These are phyloP conservation scores for Albatrellus ellisii DNA, from an alignment of 768 basidiomycete genomes.

Conservation along the genomic window DNA sequence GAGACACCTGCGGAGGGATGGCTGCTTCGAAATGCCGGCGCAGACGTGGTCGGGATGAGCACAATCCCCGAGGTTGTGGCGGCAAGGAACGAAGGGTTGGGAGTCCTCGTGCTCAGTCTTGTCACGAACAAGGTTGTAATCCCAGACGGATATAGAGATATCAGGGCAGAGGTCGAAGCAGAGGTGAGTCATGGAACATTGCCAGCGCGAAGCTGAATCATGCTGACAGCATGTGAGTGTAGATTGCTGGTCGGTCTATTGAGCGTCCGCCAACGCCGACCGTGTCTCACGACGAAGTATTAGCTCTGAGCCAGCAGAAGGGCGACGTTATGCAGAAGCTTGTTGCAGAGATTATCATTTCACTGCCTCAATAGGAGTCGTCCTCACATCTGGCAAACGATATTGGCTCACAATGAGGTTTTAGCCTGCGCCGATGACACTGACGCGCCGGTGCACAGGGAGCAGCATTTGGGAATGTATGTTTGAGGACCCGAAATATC, in stretches of 20 bases:
- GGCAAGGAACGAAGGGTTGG: constrained; percentile 61
- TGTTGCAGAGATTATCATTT: constrained; percentile 45
- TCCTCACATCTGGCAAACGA: no score
- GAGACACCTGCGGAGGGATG: constrained; percentile 82
- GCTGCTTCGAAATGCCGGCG: constrained; percentile 61
- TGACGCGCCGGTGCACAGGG: no score
- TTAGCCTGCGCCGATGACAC: no score
- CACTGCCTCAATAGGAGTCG: no score
- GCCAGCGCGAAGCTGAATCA: not conserved
- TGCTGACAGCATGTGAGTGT: constrained; percentile 2
- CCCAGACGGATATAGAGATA: constrained; percentile 48
- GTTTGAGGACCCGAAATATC: no score
- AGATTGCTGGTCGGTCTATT: constrained; percentile 51
- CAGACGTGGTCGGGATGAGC: constrained; percentile 91
- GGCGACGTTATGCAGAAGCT: constrained; percentile 60
- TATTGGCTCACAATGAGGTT: no score
- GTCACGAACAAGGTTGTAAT: constrained; percentile 82
- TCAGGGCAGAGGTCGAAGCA: constrained; percentile 61
- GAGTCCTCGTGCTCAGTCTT: constrained; percentile 69
- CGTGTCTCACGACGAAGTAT: constrained; percentile 73
- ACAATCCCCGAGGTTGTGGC: constrained; percentile 84
- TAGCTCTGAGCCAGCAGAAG: constrained; percentile 49
- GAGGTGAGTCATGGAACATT: constrained; percentile 36
- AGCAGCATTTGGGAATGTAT: no score
- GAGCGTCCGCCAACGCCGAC: constrained; percentile 27